Conservation (phyloP, 192 early-diverging fungal genomes). For the Coemansia sp. region DNA sequence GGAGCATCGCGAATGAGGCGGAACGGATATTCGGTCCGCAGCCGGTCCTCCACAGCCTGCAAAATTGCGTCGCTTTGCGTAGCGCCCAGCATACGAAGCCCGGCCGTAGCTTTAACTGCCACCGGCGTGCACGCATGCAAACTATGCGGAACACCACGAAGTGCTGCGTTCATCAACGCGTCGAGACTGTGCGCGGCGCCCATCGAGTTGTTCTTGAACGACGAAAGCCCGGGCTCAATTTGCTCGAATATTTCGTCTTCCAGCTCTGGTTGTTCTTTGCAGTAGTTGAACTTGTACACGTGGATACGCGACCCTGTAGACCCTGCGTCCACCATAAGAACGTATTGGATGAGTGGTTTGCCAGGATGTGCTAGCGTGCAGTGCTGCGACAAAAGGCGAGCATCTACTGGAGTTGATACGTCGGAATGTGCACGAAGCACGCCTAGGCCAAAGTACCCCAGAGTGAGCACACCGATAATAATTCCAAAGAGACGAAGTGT, state of each 20-base stretch:
- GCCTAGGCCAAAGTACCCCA: conserved; percentile 29
- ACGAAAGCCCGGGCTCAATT: conserved; percentile 81
- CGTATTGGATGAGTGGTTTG: conserved; percentile 82
- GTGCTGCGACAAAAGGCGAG: conserved; percentile 57
- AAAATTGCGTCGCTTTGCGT: conserved; percentile 75
- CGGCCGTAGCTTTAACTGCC: conserved; percentile 95
- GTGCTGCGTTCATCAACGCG: conserved; percentile 70
- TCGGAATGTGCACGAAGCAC: conserved; percentile 3
- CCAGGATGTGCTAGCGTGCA: conserved; percentile 64
- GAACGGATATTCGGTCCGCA: conserved; percentile 81
- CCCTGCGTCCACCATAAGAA: conserved; percentile 93
- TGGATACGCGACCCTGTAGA: conserved; percentile 97
- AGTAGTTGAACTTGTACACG: conserved; percentile 95
- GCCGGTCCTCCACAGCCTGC: conserved; percentile 61
- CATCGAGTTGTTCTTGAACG: conserved; percentile 64
- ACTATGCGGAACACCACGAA: conserved; percentile 67
- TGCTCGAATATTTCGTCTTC: conserved; percentile 90
- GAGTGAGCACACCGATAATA: conserved; percentile 3
- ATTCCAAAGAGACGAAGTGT: conserved; percentile 27
- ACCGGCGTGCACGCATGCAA: conserved; percentile 82
- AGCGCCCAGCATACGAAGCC: conserved; percentile 75
- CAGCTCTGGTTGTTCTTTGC: conserved; percentile 75
- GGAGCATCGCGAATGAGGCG: conserved; percentile 66
- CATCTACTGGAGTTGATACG: conserved; percentile 8
- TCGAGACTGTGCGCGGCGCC: conserved; percentile 83